Evolutionary conservation across 2,329 filamentous ascomycete species (phyloP).

Genomic region (Pseudocercospora cruenta): DNA sequence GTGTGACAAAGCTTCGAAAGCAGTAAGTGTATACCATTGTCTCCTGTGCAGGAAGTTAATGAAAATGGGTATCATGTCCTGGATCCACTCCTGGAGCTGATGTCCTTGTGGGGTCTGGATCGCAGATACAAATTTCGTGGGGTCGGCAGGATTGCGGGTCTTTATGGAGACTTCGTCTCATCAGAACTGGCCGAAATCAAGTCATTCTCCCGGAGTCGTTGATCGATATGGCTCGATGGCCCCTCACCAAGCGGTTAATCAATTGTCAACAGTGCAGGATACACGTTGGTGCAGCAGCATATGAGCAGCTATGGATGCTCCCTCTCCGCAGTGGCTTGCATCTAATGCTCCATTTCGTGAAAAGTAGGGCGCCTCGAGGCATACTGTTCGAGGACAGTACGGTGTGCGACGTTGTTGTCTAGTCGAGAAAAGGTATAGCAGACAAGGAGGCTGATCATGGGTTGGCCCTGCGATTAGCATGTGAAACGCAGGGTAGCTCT

Average conservation of each 20-base stretch:
- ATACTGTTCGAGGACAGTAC: not conserved
- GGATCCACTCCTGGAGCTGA: conserved; percentile 4
- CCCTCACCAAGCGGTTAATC: not conserved
- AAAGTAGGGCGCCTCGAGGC: not conserved
- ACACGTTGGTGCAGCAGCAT: not conserved
- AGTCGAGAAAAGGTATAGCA: not conserved
- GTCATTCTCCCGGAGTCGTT: not conserved
- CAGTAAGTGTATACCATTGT: not conserved
- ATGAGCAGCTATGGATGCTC: not conserved
- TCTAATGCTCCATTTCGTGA: not conserved
- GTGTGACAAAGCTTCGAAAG: not conserved
- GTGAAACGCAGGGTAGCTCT: conserved; percentile 2
- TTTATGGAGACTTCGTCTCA: not conserved
- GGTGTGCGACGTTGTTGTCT: not conserved
- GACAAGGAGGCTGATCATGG: not conserved
- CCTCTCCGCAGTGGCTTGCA: not conserved
- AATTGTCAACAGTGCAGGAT: not conserved
- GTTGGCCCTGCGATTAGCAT: conserved; percentile 6
- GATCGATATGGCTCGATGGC: not conserved
- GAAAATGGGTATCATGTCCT: not conserved
- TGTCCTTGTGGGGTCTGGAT: conserved; percentile 7
- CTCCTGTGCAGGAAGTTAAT: not conserved
- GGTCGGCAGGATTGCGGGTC: conserved; percentile 16
- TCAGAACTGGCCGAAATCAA: not conserved
- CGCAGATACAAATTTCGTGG: conserved; percentile 17